A percentile compares a stretch with the other conserved stretches of the same genome.
These are phyloP conservation scores for Plenodomus lindquistii DNA, from an alignment of 2,329 filamentous ascomycete species.

Conservation along the genomic window DNA sequence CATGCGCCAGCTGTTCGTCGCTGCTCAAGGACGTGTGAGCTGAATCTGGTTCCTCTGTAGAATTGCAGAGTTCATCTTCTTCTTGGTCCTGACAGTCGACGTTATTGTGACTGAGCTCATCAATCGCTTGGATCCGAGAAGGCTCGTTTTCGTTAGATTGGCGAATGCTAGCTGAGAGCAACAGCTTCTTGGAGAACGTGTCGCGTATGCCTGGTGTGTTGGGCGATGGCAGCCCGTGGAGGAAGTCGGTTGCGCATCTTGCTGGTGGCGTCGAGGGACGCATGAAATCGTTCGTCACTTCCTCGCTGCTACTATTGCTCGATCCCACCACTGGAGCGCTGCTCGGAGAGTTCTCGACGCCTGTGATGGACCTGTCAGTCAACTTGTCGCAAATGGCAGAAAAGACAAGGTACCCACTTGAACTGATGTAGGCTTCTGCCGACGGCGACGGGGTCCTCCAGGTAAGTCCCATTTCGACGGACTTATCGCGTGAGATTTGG, in stretches of 20 bases:
- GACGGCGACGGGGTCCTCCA: slow-evolving; percentile 16
- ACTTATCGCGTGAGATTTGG: neutral
- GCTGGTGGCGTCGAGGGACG: slow-evolving; percentile 3
- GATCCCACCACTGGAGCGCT: neutral
- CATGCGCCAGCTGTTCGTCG: slow-evolving; percentile 2
- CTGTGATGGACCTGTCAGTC: neutral
- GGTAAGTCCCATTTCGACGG: neutral
- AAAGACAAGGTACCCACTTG: slow-evolving; percentile 2
- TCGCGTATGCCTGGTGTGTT: slow-evolving; percentile 1
- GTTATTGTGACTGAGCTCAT: neutral
- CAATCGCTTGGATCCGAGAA: neutral
- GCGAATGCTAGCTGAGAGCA: too few species aligned
- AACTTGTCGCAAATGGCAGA: accelerated
- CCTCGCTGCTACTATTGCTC: neutral
- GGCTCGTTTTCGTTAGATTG: too few species aligned
- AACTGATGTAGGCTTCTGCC: neutral
- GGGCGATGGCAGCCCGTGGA: slow-evolving; percentile 15
- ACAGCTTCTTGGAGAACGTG: neutral
- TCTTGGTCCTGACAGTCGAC: neutral
- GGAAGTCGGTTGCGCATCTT: neutral
- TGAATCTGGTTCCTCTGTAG: neutral
- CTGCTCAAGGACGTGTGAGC: neutral
- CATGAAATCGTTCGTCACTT: neutral
- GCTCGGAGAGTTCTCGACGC: slow-evolving; percentile 4
- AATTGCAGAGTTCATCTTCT: neutral